phyloP scores from a whole-genome alignment of 78 protist genomes.

The Creolimax fragrantissima region DNA sequence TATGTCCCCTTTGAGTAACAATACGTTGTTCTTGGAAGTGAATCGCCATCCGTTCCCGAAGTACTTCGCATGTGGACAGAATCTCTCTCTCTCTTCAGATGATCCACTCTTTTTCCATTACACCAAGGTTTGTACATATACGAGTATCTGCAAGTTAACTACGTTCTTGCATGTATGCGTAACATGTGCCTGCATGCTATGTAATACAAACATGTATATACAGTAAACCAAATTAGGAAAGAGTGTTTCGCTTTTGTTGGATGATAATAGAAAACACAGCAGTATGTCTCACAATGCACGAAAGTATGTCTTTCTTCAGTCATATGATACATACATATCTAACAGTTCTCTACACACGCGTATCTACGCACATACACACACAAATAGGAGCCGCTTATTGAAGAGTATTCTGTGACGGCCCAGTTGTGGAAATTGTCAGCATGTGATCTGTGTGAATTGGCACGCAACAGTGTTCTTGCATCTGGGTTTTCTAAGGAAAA shows the following conservation, averaged over 20 bases:
- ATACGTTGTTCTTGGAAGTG: constrained; percentile 77
- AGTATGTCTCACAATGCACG: too few species aligned
- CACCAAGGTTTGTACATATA: constrained; percentile 47
- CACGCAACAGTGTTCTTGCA: constrained; percentile 74
- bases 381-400: constrained; percentile 88
- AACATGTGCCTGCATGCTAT: too few species aligned
- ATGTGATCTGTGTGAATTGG: constrained; percentile 92
- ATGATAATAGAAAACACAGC: too few species aligned
- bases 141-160: too few species aligned
- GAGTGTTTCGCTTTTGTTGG: too few species aligned
- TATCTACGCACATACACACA: too few species aligned
- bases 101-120: constrained; percentile 93
- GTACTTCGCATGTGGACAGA: constrained; percentile 73
- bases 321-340: too few species aligned
- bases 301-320: too few species aligned
- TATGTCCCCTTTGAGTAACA: constrained; percentile 90
- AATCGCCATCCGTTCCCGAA: constrained; percentile 81
- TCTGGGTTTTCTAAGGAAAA: constrained; percentile 70
- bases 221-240: too few species aligned
- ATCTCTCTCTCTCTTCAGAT: constrained; percentile 89
- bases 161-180: too few species aligned
- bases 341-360: too few species aligned
- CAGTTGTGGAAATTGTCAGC: constrained; percentile 71
- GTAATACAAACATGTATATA: too few species aligned
- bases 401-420: constrained; percentile 43